Percentiles rank a stretch among this genome's conserved stretches.
These are phyloP conservation scores for Capsicum rhomboideum DNA, from an alignment of 257 asterid genomes.

Conservation along the genomic window DNA sequence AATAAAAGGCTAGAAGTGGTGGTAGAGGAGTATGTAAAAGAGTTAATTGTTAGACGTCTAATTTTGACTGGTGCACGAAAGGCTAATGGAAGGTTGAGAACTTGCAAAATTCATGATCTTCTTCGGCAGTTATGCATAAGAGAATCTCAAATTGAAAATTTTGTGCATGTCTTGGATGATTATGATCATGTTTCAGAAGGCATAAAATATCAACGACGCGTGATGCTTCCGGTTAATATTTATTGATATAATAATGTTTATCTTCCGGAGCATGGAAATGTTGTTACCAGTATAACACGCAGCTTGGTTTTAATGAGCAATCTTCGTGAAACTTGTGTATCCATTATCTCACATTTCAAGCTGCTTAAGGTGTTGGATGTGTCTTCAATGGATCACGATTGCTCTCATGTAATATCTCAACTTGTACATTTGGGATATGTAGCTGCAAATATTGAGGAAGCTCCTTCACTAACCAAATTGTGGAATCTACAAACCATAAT, in stretches of 20 bases:
- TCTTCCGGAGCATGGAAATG: too few species aligned
- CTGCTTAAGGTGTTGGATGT: not conserved
- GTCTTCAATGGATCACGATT: not conserved
- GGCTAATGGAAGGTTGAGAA: not conserved
- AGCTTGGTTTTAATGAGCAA: too few species aligned
- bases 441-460: not conserved
- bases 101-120: constrained; percentile 8
- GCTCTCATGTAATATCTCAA: not conserved
- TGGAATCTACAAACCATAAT: not conserved
- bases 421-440: not conserved
- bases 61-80: not conserved
- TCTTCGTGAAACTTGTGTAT: too few species aligned
- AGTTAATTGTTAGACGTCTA: not conserved
- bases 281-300: not conserved
- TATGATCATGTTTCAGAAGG: too few species aligned
- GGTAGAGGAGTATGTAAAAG: not conserved
- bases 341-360: not conserved
- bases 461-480: not conserved
- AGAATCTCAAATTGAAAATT: not conserved
- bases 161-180: not conserved
- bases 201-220: not conserved
- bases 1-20: not conserved
- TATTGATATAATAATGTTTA: too few species aligned
- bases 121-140: not conserved
- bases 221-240: not conserved